A percentile compares a stretch with the other conserved stretches of the same genome.
Conservation (phyloP, 257 asterid genomes). For the Prunella vulgaris region DNA sequence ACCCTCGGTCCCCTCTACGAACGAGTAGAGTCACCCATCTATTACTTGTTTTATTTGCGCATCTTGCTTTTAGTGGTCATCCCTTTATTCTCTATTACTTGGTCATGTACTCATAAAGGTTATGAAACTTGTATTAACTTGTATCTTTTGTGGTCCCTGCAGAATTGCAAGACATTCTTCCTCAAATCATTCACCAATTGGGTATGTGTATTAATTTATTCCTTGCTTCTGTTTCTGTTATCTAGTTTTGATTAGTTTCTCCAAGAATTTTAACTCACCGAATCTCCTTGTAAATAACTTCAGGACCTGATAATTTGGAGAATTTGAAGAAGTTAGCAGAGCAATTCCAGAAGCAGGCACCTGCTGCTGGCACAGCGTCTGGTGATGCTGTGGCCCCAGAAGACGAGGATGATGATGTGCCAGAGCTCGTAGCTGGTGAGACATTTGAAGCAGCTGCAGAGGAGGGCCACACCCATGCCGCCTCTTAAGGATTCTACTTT, state of each 20-base stretch:
- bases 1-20: background rate
- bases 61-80: background rate
- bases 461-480: slow-evolving; percentile 30
- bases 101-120: too few species aligned
- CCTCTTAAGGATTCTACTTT: slow-evolving; percentile 22
- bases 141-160: slow-evolving; percentile 1
- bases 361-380: slow-evolving; percentile 32
- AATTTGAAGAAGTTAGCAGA: slow-evolving; percentile 69
- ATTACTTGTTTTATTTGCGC: background rate
- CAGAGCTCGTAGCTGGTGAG: slow-evolving; percentile 58
- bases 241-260: background rate
- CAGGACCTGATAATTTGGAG: slow-evolving; percentile 73
- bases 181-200: slow-evolving; percentile 50
- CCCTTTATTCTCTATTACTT: background rate
- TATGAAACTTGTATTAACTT: too few species aligned
- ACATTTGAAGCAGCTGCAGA: slow-evolving; percentile 74
- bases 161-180: slow-evolving; percentile 56
- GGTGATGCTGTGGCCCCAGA: slow-evolving; percentile 28
- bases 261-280: background rate
- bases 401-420: slow-evolving; percentile 69
- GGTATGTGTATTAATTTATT: slow-evolving; percentile 31
- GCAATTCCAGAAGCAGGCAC: slow-evolving; percentile 68
- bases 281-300: background rate
- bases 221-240: background rate
- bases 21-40: background rate